phyloP scores from a whole-genome alignment of 495 filamentous ascomycete genomes.

The Penicillium paxilli region DNA sequence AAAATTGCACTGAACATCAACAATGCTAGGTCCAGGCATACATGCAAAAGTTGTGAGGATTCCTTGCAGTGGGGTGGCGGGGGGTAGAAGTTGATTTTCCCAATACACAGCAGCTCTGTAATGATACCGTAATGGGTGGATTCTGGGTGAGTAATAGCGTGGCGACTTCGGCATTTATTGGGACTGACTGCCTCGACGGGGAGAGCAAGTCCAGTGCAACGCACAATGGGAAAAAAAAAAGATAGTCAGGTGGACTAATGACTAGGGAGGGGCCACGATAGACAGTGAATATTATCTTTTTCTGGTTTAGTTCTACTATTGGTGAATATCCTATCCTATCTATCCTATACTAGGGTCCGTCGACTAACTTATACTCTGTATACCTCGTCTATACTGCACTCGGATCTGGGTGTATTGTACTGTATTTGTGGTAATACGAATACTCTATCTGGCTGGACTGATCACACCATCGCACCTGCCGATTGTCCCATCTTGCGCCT shows the following conservation, averaged over 20 bases:
- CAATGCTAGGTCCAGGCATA: not conserved
- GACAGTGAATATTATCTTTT: too few species aligned
- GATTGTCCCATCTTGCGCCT: constrained; percentile 35
- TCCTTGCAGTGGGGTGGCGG: not conserved
- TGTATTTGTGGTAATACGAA: too few species aligned
- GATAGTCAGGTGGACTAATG: not conserved
- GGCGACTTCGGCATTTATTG: not conserved
- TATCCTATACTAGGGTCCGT: not conserved
- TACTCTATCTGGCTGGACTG: too few species aligned
- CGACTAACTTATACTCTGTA: too few species aligned
- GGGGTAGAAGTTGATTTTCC: not conserved
- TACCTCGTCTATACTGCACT: too few species aligned
- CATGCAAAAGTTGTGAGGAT: not conserved
- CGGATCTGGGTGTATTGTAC: too few species aligned
- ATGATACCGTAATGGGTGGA: not conserved
- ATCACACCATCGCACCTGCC: constrained; percentile 46
- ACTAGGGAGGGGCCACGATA: too few species aligned
- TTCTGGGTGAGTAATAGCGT: not conserved
- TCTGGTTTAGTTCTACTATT: not conserved
- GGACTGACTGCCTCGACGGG: not conserved
- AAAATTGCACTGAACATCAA: constrained; percentile 10
- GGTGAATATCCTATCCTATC: not conserved
- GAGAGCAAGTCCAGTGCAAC: not conserved
- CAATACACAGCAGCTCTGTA: not conserved
- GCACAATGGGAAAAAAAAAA: not conserved